Conservation (phyloP, 257 asterid genomes). For the Nicotiana obtusifolia region DNA sequence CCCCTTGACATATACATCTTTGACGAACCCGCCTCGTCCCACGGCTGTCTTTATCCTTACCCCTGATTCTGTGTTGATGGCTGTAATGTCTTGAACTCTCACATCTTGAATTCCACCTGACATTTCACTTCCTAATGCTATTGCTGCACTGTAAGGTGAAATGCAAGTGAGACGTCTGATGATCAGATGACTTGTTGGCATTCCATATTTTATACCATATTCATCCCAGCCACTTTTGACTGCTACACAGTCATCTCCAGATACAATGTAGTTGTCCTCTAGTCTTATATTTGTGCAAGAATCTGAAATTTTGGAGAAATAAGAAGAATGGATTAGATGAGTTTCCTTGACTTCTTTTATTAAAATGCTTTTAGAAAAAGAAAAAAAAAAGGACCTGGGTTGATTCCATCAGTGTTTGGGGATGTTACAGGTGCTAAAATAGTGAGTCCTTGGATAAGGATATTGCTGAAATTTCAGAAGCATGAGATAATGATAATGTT, state of each 20-base stretch:
- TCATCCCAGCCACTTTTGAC: conserved; percentile 95
- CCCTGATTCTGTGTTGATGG: conserved; percentile 70
- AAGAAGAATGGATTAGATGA: background rate
- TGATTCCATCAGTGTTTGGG: conserved; percentile 93
- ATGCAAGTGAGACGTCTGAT: conserved; percentile 74
- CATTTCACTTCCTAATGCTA: conserved; percentile 90
- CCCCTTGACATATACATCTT: conserved; percentile 59
- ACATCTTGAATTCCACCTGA: conserved; percentile 88
- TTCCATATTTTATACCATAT: conserved; percentile 68
- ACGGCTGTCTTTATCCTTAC: conserved; percentile 70
- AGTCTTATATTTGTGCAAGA: conserved; percentile 83
- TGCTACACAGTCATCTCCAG: conserved; percentile 85
- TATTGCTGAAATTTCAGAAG: conserved; percentile 43
- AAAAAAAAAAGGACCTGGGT: conserved; percentile 48
- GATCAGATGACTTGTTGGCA: conserved; percentile 67
- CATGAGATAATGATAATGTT: background rate
- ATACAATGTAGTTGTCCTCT: conserved; percentile 64
- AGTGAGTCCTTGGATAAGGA: conserved; percentile 70
- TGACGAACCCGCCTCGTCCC: conserved; percentile 75
- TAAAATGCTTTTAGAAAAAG: background rate
- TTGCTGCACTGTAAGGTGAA: conserved; percentile 85
- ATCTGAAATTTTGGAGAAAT: conserved; percentile 30
- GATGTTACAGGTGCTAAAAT: conserved; percentile 78
- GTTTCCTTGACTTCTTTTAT: background rate
- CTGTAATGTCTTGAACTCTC: conserved; percentile 60